Percentiles rank a stretch among this genome's conserved stretches.
Evolutionary conservation across 257 asterid species (phyloP).

Genomic region (Paraleonurus japonicus): DNA sequence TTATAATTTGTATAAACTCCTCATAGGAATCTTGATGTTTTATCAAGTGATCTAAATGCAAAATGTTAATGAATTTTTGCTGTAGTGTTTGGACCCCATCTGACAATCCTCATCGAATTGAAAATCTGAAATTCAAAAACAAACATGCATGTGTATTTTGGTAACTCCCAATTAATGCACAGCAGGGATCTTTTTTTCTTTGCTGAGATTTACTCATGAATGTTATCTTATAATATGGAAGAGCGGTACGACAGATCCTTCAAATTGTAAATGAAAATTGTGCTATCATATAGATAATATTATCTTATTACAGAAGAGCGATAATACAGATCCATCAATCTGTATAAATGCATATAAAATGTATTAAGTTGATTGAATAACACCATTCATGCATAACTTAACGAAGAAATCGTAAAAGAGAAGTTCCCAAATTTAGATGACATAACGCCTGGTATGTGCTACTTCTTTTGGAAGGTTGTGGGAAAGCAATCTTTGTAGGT

Average conservation of each 20-base stretch:
- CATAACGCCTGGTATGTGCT: no score
- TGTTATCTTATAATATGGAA: neutral
- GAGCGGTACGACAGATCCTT: neutral
- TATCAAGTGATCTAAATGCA: neutral
- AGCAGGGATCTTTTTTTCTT: neutral
- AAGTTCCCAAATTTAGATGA: neutral
- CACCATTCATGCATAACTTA: neutral
- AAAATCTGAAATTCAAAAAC: neutral
- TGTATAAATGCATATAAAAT: neutral
- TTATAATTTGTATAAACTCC: neutral
- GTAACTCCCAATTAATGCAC: conserved; percentile 1
- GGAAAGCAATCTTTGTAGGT: neutral
- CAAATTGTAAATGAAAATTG: neutral
- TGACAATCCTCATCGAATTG: neutral
- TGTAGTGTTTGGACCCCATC: neutral
- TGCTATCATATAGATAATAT: conserved; percentile 5
- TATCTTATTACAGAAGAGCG: neutral
- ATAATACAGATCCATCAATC: neutral
- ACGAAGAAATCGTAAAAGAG: neutral
- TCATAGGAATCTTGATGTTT: conserved; percentile 6
- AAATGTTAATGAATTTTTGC: neutral
- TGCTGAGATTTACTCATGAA: no score
- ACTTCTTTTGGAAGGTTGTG: neutral
- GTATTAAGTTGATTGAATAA: neutral
- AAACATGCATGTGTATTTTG: neutral